phyloP scores from a whole-genome alignment of 441 rosid species.

The Gossypium gossypioides region DNA sequence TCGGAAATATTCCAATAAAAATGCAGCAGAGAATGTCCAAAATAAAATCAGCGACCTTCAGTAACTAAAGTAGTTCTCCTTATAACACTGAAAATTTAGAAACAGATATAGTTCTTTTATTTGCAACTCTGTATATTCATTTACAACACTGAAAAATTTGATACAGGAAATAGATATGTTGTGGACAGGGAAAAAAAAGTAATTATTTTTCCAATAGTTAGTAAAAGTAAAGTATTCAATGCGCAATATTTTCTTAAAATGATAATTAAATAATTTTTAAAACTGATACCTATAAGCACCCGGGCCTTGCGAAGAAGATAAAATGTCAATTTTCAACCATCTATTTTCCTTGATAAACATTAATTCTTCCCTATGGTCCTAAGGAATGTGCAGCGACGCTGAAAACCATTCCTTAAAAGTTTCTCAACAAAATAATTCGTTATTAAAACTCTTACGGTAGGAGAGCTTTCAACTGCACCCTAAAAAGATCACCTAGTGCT shows the following conservation, averaged over 20 bases:
- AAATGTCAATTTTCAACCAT: not conserved
- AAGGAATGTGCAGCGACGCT: constrained; percentile 18
- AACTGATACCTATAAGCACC: not conserved
- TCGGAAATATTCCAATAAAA: not conserved
- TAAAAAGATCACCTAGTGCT: constrained; percentile 79
- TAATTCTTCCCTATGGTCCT: not conserved
- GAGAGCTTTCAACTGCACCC: constrained; percentile 70
- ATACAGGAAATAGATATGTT: not conserved
- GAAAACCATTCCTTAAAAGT: constrained; percentile 20
- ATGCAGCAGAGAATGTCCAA: too few relatives aligned
- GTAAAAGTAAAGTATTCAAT: not conserved
- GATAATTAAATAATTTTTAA: not conserved
- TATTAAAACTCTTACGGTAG: constrained; percentile 30
- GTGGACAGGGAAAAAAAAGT: not conserved
- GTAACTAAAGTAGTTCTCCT: not conserved
- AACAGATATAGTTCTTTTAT: not conserved
- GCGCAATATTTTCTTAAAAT: not conserved
- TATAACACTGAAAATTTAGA: not conserved
- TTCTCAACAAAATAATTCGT: not conserved
- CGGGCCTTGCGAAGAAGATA: not conserved
- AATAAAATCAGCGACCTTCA: too few relatives aligned
- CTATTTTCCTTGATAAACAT: not conserved
- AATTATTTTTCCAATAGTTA: not conserved
- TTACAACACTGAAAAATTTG: not conserved
- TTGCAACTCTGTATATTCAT: not conserved